Evolutionary conservation across 164 flowering plant species (phyloP).

Genomic region (Liquidambar formosana): DNA sequence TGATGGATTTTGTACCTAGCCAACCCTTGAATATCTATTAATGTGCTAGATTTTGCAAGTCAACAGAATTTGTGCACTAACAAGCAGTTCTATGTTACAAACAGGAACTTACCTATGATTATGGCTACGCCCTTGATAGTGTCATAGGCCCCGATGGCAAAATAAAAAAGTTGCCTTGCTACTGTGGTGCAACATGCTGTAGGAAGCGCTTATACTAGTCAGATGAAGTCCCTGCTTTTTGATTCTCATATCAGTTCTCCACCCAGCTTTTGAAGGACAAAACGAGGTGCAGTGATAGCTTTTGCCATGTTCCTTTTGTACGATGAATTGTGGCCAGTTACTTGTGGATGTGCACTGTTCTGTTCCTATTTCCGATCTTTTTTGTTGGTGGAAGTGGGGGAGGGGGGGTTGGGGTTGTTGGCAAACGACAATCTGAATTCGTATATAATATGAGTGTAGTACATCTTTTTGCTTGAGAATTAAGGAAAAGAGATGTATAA

Average conservation of each 20-base stretch:
- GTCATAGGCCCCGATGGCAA: constrained; percentile 5
- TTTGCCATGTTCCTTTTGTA: too few relatives aligned
- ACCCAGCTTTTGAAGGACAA: not conserved
- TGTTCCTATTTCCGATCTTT: too few relatives aligned
- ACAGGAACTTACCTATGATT: constrained; percentile 14
- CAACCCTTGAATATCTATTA: not conserved
- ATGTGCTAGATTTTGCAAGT: not conserved
- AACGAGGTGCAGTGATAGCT: not conserved
- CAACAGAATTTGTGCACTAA: too few relatives aligned
- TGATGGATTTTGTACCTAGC: not conserved
- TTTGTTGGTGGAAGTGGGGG: too few relatives aligned
- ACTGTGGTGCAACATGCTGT: constrained; percentile 25
- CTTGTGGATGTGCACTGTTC: too few relatives aligned
- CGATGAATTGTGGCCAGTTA: too few relatives aligned
- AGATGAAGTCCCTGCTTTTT: not conserved
- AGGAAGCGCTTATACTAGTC: constrained; percentile 20
- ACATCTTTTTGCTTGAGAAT: too few relatives aligned
- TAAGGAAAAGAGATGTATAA: too few relatives aligned
- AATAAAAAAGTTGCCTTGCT: constrained; percentile 10
- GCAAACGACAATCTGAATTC: too few relatives aligned
- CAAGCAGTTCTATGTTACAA: not conserved
- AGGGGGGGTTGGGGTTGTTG: too few relatives aligned
- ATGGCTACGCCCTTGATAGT: constrained; percentile 13
- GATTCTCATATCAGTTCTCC: not conserved
- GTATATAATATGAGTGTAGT: too few relatives aligned